phyloP scores from a whole-genome alignment of 495 filamentous ascomycete genomes.

The Hyphodiscus hymeniophilus region DNA sequence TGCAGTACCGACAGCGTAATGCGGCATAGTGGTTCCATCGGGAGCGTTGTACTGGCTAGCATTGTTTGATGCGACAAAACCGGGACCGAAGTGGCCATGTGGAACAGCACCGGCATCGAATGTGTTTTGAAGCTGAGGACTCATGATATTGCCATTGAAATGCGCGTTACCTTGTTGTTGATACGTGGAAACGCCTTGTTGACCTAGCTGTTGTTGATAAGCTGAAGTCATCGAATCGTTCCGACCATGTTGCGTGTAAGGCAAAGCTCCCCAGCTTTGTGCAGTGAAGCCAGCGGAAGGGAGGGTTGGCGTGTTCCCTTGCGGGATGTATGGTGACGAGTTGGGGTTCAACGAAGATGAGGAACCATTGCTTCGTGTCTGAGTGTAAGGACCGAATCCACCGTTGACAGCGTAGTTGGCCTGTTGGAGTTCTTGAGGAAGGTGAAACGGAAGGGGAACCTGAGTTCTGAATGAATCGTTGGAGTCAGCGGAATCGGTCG shows the following conservation, averaged over 20 bases:
- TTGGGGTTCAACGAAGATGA: slow-evolving; percentile 5
- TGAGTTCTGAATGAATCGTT: slow-evolving; percentile 14
- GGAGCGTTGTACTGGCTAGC: too few relatives aligned
- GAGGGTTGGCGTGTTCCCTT: not conserved
- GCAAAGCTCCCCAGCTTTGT: not conserved
- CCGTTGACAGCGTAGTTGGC: not conserved
- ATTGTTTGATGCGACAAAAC: too few relatives aligned
- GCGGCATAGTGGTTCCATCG: too few relatives aligned
- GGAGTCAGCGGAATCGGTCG: slow-evolving; percentile 8
- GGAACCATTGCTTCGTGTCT: not conserved
- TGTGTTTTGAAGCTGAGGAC: too few relatives aligned
- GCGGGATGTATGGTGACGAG: slow-evolving; percentile 8
- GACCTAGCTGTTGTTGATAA: not conserved
- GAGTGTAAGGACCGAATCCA: not conserved
- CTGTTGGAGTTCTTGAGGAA: not conserved
- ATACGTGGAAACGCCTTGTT: not conserved
- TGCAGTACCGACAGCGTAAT: too few relatives aligned
- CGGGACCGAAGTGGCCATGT: too few relatives aligned
- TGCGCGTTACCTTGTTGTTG: too few relatives aligned
- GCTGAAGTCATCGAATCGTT: not conserved
- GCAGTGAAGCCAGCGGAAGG: not conserved
- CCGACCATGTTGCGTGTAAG: not conserved
- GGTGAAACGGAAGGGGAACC: slow-evolving; percentile 14
- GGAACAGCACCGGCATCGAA: too few relatives aligned
- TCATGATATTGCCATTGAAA: not conserved